Percentiles rank a stretch among this genome's conserved stretches.
Evolutionary conservation across 129 eudicot species (phyloP).

Genomic region (Pseudognaphalium luteoalbum): DNA sequence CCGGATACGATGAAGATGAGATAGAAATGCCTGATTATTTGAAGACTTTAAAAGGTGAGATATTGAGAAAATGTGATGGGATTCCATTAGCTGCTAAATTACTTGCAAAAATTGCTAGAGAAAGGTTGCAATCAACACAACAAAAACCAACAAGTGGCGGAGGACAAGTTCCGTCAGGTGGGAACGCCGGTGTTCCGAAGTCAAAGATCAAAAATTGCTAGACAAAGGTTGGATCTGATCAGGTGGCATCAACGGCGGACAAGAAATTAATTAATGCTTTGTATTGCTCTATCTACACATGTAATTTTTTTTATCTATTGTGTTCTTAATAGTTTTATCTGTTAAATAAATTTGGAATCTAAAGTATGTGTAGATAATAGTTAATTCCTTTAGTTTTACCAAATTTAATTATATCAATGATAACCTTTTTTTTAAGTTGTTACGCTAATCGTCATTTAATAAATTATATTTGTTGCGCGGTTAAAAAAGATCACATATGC

Average conservation of each 20-base stretch:
- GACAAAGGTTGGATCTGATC: neutral
- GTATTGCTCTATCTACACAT: neutral
- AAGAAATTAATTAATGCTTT: neutral
- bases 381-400: too few species aligned
- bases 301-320: neutral
- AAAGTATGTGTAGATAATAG: too few species aligned
- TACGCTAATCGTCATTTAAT: too few species aligned
- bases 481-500: too few species aligned
- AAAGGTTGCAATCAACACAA: neutral
- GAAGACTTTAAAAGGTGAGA: constrained; percentile 6
- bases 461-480: too few species aligned
- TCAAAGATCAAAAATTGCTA: neutral
- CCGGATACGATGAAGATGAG: constrained; percentile 33
- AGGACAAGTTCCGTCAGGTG: neutral
- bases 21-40: constrained; percentile 10
- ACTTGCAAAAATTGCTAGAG: constrained; percentile 38
- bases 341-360: neutral
- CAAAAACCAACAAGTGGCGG: neutral
- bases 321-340: neutral
- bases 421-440: too few species aligned
- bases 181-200: neutral
- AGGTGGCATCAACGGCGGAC: neutral
- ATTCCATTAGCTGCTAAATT: constrained; percentile 49
- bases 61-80: constrained; percentile 36
- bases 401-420: too few species aligned